phyloP scores from a whole-genome alignment of 1,284 basidiomycete genomes.

The Heterobasidion parviporum region DNA sequence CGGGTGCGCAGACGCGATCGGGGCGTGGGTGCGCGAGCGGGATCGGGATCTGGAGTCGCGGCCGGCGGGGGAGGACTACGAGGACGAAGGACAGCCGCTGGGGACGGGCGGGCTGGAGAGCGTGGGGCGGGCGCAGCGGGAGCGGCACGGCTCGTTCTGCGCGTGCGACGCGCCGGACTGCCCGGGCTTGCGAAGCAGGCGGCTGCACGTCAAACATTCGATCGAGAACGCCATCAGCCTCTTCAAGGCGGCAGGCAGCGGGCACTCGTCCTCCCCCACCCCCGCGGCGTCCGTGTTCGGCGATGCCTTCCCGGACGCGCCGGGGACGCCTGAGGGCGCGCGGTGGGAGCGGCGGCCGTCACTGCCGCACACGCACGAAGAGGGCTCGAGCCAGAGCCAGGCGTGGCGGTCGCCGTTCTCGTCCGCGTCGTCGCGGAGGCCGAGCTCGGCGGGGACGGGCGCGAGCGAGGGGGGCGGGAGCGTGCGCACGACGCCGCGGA shows the following conservation, averaged over 20 bases:
- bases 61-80: background rate
- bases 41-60: slow-evolving; percentile 38
- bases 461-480: slow-evolving; percentile 23
- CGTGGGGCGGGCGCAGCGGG: background rate
- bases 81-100: background rate
- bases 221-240: slow-evolving; percentile 55
- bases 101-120: slow-evolving; percentile 2
- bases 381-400: background rate
- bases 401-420: slow-evolving; percentile 7
- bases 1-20: slow-evolving; percentile 53
- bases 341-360: background rate
- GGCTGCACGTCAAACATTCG: slow-evolving; percentile 52
- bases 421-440: slow-evolving; percentile 27
- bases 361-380: slow-evolving; percentile 13
- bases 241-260: slow-evolving; percentile 27
- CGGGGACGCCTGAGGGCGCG: background rate
- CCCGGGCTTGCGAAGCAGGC: slow-evolving; percentile 13
- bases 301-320: background rate
- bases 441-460: slow-evolving; percentile 50
- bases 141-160: slow-evolving; percentile 8
- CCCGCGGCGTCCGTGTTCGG: background rate
- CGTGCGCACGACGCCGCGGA: slow-evolving; percentile 20
- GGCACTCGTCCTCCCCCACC: background rate
- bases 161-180: slow-evolving; percentile 8
- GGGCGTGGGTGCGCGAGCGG: slow-evolving; percentile 48